Percentiles rank a stretch among this genome's conserved stretches.
Evolutionary conservation across 371 early-diverging fungal species (phyloP).

Genomic region (Dentiscutata heterogama): DNA sequence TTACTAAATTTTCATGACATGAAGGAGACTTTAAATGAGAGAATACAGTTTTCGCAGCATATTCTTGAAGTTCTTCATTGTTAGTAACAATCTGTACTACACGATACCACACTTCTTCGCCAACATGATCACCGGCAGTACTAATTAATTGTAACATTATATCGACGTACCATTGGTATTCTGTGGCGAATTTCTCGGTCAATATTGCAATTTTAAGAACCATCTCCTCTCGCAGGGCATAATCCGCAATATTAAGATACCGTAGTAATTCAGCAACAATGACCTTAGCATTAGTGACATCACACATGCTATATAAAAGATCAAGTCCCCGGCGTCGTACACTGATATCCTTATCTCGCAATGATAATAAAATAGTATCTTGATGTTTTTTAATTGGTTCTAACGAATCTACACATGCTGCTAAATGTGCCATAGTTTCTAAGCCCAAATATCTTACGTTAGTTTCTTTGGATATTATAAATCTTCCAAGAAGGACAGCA

Average conservation of each 20-base stretch:
- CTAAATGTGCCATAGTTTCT: constrained; percentile 97
- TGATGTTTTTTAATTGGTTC: constrained; percentile 89
- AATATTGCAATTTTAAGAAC: constrained; percentile 98
- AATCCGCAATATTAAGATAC: constrained; percentile 90
- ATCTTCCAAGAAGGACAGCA: constrained; percentile 83
- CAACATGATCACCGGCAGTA: constrained; percentile 95
- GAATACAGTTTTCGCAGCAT: constrained; percentile 89
- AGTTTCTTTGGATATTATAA: constrained; percentile 93
- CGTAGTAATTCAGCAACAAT: constrained; percentile 93
- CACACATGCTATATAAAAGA: constrained; percentile 97
- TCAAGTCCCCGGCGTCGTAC: constrained; percentile 96
- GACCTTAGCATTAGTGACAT: constrained; percentile 83
- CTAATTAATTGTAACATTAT: constrained; percentile 94
- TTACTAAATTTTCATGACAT: constrained; percentile 94
- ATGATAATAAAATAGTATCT: constrained; percentile 87
- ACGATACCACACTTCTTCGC: constrained; percentile 97
- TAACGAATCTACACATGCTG: constrained; percentile 86
- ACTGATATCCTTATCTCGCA: constrained; percentile 96
- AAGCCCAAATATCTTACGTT: constrained; percentile 95
- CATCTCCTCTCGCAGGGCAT: constrained; percentile 94
- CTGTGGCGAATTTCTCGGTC: constrained; percentile 96
- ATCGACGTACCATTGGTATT: constrained; percentile 98
- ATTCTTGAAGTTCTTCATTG: constrained; percentile 93
- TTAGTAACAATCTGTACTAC: constrained; percentile 95
- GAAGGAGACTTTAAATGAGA: constrained; percentile 82